Evolutionary conservation across 768 basidiomycete species (phyloP), one percentile per base, ranked within the genome.

Genomic region (Mycena albidolilacea): DNA sequence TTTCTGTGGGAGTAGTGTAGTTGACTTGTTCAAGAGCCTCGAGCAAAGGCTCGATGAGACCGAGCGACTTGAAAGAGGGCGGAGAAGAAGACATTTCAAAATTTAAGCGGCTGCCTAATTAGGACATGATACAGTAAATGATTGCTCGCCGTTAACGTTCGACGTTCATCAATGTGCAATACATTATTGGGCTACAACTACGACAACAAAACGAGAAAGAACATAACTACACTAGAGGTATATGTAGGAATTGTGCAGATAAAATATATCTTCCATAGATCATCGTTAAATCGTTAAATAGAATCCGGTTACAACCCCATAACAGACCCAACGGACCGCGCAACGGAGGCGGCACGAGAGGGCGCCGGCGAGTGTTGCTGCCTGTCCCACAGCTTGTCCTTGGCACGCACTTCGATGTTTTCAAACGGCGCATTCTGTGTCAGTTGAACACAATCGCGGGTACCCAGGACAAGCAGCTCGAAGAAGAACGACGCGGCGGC

Each of bases 401-500:
- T 97, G 37, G 91, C 92, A 11, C 87, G 84, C 41, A 98, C 86
- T 77, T 93, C 89, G 69, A 99, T 98, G 81, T 97, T 96, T 73
- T 92, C 93, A 78, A 95, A 98, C 0, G 95, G 85, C 9, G 85
- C 85, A 7, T 80, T 77, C 80, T 99, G 98, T 8, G 90, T 83
- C 55, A 99, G 82, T 77, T 93, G 91, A 76, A 99, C 85, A 79
- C 94, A 96, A 81, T 98, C 97, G 43, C 95, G 92, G 5, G 97
- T 98, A 11, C 96, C 93, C 1, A 99, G 90, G 1, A 99, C 96
- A 38, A 99, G 91, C 43, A 98, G 83, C 82, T 99, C 98, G 80
- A 99, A 99, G 88, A 99, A 99, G 87, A 99, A 98, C 2, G 96
- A 92, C 1, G 97, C 91, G 1, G 97, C 96, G 14, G 97, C 98